A percentile compares a stretch with the other conserved stretches of the same genome.
Evolutionary conservation across 257 asterid species (phyloP).

Genomic region (Galeopsis tetrahit): DNA sequence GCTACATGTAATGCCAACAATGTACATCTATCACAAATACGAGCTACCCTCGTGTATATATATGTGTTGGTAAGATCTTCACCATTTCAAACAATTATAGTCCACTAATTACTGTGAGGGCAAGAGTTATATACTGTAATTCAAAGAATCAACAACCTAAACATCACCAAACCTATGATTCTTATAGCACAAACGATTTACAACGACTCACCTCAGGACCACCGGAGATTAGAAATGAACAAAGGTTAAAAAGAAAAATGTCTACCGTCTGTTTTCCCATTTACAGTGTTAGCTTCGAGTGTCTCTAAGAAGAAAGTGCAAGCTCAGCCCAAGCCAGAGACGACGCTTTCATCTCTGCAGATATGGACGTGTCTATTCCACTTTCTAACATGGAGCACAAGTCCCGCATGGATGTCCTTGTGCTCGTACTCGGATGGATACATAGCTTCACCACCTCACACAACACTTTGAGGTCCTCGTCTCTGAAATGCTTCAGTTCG

Average conservation of each 20-base stretch:
- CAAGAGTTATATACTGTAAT: conserved; percentile 29
- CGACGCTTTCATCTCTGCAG: conserved; percentile 75
- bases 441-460: conserved; percentile 73
- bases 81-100: background rate
- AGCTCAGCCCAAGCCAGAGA: conserved; percentile 97
- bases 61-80: background rate
- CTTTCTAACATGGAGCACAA: conserved; percentile 67
- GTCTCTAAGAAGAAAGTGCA: conserved; percentile 63
- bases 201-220: conserved; percentile 36
- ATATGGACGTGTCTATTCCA: conserved; percentile 72
- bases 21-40: background rate
- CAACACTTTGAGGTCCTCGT: conserved; percentile 77
- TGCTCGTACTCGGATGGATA: conserved; percentile 51
- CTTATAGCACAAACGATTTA: conserved; percentile 39
- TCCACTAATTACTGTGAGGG: conserved; percentile 28
- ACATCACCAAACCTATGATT: conserved; percentile 30
- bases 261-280: conserved; percentile 26
- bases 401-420: conserved; percentile 66
- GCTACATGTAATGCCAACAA: background rate
- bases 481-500: conserved; percentile 71
- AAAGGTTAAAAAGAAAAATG: conserved; percentile 20
- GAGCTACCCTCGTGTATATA: background rate
- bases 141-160: conserved; percentile 43
- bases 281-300: conserved; percentile 43
- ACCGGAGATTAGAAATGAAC: background rate